These are phyloP conservation scores for Phytophthora vignae DNA, from an alignment of 352 stramenopile species.

Conservation along the genomic window DNA sequence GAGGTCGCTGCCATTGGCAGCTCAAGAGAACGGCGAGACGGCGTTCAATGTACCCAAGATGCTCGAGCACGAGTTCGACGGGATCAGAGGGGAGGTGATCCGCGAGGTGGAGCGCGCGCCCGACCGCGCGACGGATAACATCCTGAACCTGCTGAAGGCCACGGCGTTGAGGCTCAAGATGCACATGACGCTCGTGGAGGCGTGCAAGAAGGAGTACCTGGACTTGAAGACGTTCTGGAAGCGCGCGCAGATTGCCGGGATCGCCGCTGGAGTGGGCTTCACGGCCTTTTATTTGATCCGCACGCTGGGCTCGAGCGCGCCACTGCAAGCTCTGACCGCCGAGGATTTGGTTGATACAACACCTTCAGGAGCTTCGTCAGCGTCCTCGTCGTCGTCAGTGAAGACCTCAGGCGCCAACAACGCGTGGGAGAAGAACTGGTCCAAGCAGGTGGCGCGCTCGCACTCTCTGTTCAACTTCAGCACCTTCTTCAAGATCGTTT, in stretches of 20 bases:
- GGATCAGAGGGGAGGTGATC: slow-evolving; percentile 85
- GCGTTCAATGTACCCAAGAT: slow-evolving; percentile 66
- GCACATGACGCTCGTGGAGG: slow-evolving; percentile 82
- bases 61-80: slow-evolving; percentile 88
- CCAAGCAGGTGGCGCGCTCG: slow-evolving; percentile 73
- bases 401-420: slow-evolving; percentile 21
- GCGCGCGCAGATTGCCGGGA: slow-evolving; percentile 68
- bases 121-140: slow-evolving; percentile 85
- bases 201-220: slow-evolving; percentile 81
- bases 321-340: slow-evolving; percentile 41
- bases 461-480: slow-evolving; percentile 73
- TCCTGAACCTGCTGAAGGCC: slow-evolving; percentile 84
- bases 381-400: slow-evolving; percentile 6
- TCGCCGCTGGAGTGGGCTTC: slow-evolving; percentile 67
- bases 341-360: slow-evolving; percentile 25
- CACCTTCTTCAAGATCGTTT: slow-evolving; percentile 79
- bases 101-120: slow-evolving; percentile 83
- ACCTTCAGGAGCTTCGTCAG: slow-evolving; percentile 12
- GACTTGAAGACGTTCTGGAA: slow-evolving; percentile 80
- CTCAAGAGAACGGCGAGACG: slow-evolving; percentile 24
- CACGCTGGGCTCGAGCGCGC: slow-evolving; percentile 51
- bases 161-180: slow-evolving; percentile 86
- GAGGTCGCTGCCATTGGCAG: slow-evolving; percentile 12
- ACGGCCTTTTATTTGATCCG: slow-evolving; percentile 82
- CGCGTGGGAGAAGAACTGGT: slow-evolving; percentile 83